Conservation (phyloP, 2,329 filamentous ascomycete genomes). For the Penicillium sp. region DNA sequence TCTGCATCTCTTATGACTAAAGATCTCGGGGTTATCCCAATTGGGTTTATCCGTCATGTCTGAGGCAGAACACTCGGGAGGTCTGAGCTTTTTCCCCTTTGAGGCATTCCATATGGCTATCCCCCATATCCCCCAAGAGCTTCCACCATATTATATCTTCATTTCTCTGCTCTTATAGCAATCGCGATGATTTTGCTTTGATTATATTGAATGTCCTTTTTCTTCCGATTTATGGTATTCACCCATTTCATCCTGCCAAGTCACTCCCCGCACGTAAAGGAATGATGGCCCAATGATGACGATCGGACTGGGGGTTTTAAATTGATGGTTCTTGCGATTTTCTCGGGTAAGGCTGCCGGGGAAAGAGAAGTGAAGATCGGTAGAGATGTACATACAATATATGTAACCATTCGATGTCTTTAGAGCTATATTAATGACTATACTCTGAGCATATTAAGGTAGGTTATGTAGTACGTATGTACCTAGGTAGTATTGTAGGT, state of each 20-base stretch:
- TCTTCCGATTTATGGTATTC: neutral
- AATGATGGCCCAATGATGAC: constrained; percentile 2
- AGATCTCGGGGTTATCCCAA: constrained; percentile 16
- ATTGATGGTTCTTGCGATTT: neutral
- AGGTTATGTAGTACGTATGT: neutral
- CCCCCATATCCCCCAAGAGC: too few relatives aligned
- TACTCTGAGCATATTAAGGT: neutral
- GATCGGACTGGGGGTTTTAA: neutral
- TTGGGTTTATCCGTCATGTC: constrained; percentile 13
- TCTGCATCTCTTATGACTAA: constrained; percentile 10
- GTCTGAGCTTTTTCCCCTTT: neutral
- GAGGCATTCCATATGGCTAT: neutral
- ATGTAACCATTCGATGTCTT: neutral
- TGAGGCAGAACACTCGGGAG: neutral
- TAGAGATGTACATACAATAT: too few relatives aligned
- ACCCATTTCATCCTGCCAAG: neutral
- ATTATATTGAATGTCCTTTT: neutral
- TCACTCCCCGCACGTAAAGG: neutral
- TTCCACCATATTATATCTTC: too few relatives aligned
- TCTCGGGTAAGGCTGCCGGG: constrained; percentile 6
- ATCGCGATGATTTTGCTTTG: neutral
- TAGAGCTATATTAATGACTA: neutral
- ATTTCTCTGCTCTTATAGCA: neutral
- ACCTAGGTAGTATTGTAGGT: neutral
- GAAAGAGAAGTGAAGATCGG: neutral